Evolutionary conservation across 129 eudicot genomes (phyloP).

Genomic region (Heracleum sosnowskyi): DNA sequence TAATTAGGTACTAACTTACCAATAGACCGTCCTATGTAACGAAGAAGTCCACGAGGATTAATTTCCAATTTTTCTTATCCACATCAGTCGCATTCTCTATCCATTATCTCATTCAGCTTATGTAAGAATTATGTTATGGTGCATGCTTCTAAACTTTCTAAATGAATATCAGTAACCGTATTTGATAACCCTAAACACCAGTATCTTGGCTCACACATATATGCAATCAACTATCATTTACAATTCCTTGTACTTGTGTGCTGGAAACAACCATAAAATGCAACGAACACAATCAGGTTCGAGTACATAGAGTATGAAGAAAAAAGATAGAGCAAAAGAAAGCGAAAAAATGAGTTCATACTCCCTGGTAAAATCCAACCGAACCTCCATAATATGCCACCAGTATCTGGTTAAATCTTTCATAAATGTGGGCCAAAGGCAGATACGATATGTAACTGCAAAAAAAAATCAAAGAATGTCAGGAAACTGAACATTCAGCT

Average conservation of each 20-base stretch:
- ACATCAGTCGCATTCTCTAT: not conserved
- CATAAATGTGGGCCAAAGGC: conserved; percentile 84
- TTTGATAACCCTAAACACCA: too few relatives aligned
- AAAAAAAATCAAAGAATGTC: conserved; percentile 6
- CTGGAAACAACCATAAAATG: too few relatives aligned
- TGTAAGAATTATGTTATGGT: too few relatives aligned
- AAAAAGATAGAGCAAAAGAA: conserved; percentile 13
- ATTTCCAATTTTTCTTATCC: not conserved
- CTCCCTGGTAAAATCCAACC: conserved; percentile 89
- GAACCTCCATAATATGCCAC: conserved; percentile 52
- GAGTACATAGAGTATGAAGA: not conserved
- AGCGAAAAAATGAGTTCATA: conserved; percentile 27
- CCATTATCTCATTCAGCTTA: not conserved
- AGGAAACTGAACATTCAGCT: not conserved
- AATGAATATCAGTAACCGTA: not conserved
- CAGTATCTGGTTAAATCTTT: conserved; percentile 48
- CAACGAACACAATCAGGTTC: not conserved
- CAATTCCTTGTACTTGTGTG: too few relatives aligned
- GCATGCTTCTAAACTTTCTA: too few relatives aligned
- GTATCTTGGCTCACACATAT: too few relatives aligned
- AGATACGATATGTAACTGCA: conserved; percentile 72
- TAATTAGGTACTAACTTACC: too few relatives aligned
- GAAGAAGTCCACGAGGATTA: too few relatives aligned
- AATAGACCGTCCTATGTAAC: too few relatives aligned
- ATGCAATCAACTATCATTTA: too few relatives aligned